These are phyloP conservation scores for Filobasidium wieringae DNA, from an alignment of 768 basidiomycete species.

Conservation along the genomic window DNA sequence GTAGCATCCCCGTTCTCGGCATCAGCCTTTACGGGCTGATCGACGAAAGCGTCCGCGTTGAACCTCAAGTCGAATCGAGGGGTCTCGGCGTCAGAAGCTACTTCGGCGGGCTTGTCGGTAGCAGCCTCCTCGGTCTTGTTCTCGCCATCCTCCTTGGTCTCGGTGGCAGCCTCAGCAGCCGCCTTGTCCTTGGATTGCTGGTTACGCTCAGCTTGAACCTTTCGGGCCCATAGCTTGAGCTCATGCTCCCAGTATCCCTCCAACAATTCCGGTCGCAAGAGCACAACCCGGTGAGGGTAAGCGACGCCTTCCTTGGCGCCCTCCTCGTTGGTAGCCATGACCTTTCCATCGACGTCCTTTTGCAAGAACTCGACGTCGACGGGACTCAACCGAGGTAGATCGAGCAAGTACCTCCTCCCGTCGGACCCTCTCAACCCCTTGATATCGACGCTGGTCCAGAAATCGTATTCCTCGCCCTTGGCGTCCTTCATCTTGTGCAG, in stretches of 20 bases:
- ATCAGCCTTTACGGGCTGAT: constrained; percentile 23
- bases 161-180: constrained; percentile 14
- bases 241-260: constrained; percentile 42
- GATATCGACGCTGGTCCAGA: constrained; percentile 41
- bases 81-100: constrained; percentile 1
- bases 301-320: constrained; percentile 11
- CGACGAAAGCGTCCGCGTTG: constrained; percentile 44
- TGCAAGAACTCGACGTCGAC: constrained; percentile 43
- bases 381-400: constrained; percentile 40
- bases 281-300: constrained; percentile 42
- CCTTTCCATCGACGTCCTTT: constrained; percentile 34
- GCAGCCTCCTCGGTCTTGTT: constrained; percentile 14
- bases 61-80: constrained; percentile 39
- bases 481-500: constrained; percentile 38
- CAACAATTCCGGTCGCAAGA: constrained; percentile 42
- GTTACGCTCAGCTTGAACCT: constrained; percentile 24
- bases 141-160: constrained; percentile 11
- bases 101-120: constrained; percentile 11
- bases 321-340: constrained; percentile 6
- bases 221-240: constrained; percentile 39
- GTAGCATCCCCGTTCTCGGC: constrained; percentile 9
- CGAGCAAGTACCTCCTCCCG: constrained; percentile 42
- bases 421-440: constrained; percentile 43
- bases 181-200: constrained; percentile 18
- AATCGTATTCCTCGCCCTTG: constrained; percentile 33